phyloP scores from a whole-genome alignment of 2,329 filamentous ascomycete species.

The Drechslerella coelobrocha region DNA sequence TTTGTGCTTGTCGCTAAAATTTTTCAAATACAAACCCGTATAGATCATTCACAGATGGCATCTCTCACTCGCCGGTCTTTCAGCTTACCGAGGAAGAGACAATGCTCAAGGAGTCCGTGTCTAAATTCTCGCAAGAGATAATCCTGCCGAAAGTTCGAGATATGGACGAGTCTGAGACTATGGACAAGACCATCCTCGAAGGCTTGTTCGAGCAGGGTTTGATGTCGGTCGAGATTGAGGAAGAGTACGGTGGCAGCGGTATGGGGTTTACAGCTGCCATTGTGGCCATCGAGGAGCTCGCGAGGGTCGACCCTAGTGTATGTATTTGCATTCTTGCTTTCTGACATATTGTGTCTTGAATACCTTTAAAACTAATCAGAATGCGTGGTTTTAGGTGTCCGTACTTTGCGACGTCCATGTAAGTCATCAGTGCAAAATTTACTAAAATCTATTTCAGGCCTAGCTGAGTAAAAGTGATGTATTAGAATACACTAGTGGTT shows the following conservation, averaged over 20 bases:
- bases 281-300: slow-evolving; percentile 95
- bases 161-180: slow-evolving; percentile 95
- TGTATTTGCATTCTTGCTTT: slow-evolving; percentile 59
- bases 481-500: slow-evolving; percentile 86
- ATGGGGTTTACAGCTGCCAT: slow-evolving; percentile 99
- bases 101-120: slow-evolving; percentile 87
- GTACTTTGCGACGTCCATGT: slow-evolving; percentile 91
- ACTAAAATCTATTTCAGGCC: not conserved
- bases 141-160: slow-evolving; percentile 90
- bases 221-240: slow-evolving; percentile 96
- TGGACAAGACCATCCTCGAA: slow-evolving; percentile 88
- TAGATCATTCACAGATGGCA: slow-evolving; percentile 38
- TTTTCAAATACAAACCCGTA: slow-evolving; percentile 1
- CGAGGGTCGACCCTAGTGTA: slow-evolving; percentile 90
- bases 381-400: slow-evolving; percentile 51
- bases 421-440: slow-evolving; percentile 7
- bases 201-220: slow-evolving; percentile 96
- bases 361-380: slow-evolving; percentile 15
- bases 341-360: not conserved
- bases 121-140: slow-evolving; percentile 86
- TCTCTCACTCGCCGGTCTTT: slow-evolving; percentile 76
- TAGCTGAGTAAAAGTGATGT: not conserved
- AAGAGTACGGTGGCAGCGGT: slow-evolving; percentile 92
- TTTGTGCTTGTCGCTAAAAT: not conserved
- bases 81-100: slow-evolving; percentile 88